Base-by-base conservation (phyloP, 768 basidiomycete species). In the Tricholoma matsutake region DNA sequence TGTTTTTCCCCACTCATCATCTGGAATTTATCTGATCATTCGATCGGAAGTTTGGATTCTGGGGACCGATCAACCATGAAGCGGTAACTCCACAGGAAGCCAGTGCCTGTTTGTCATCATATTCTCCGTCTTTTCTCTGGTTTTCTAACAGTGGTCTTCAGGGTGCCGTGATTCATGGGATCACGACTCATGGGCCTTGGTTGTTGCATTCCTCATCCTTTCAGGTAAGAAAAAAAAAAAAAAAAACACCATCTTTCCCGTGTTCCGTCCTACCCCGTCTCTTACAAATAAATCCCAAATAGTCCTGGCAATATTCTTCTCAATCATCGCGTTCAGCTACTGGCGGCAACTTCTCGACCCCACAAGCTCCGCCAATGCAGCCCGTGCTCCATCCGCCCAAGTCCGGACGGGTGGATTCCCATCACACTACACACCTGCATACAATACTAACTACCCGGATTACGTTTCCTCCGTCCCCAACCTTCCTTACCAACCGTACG, bases 281-380 rank as follows among this genome's bases (percentile, higher is more conserved):
- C 29, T 25, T 25, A 53, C 37, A 22, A 2, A 25, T 22, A 13
- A 8, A 18, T 6, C 25, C 55, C 37, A 29, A 25, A 2, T 65
- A 90, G 87, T 85, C 53, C 66, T 89, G 52, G 78, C 81, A 47
- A 64, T 77, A 37, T 69, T 93, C 61, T 91, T 92, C 78, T 81
- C 83, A n/a, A 63, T 80, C 53, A 66, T 91, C 65, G 83, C 86
- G 2, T 89, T 88, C 69, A 78, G 81, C 13, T 95, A 87, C 77
- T 86, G 89, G 68, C 86, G 87, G 22, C 92, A 95, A 73, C 68
- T 86, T 1, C 80, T 86, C 34, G 88, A 92, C 71, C 92, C 92
- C 1, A 71, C 81, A 3, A 83, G 83, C 63, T 72, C 79, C 39
- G 81, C 74, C 56, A 87, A 88, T 69, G 65, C 78, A 43, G 67